Base-by-base conservation (phyloP, 805 yeast species). In the Nakazawaea peltata region DNA sequence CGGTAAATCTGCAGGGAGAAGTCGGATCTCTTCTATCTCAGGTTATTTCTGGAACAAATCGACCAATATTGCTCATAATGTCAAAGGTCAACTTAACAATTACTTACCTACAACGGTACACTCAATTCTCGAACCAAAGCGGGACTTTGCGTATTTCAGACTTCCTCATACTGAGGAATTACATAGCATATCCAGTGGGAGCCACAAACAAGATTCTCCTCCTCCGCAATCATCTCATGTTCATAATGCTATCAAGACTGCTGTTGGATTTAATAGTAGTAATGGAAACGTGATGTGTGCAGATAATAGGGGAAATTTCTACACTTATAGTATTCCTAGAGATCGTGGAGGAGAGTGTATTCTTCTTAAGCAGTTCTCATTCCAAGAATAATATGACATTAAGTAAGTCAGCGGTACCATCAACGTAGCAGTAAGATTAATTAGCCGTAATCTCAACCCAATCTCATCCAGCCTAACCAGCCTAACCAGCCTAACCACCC, bases 121-220 rank as follows among this genome's bases (percentile, higher is more conserved):
- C 9, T 83, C 94, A 2, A 78, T 88, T 39, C 61, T 88, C 47
- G 96, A 88, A 50, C 94, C 96, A 11, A 74, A 83, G 16, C 69
- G 98, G 43, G 95, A 88, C 51, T 92, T 85, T 66, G 97, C 97
- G 0, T 83, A 77, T 34, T 66, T 90, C 44, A 87, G 84, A 53
- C 68, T 90, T 15, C 84, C 83, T 0, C 12, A 9, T 12, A 5
- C 19, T 7, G 14, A 8, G 10, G 14, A 8, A 12, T n/a, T n/a
- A n/a, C n/a, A n/a, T n/a, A 29, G 25, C 23, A 41, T 50, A 16
- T 56, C 58, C 19, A 61, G 53, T n/a, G 52, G 47, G 14, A 42
- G 41, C 18, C 40, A 41, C 16, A 40, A 37, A 33, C 26, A 30
- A n/a, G n/a, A n/a, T n/a, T n/a, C n/a, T n/a, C 27, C 27, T 25